A percentile compares a stretch with the other conserved stretches of the same genome.
Conservation (phyloP, 1,284 basidiomycete species). For the Rhodotorula sp. region DNA sequence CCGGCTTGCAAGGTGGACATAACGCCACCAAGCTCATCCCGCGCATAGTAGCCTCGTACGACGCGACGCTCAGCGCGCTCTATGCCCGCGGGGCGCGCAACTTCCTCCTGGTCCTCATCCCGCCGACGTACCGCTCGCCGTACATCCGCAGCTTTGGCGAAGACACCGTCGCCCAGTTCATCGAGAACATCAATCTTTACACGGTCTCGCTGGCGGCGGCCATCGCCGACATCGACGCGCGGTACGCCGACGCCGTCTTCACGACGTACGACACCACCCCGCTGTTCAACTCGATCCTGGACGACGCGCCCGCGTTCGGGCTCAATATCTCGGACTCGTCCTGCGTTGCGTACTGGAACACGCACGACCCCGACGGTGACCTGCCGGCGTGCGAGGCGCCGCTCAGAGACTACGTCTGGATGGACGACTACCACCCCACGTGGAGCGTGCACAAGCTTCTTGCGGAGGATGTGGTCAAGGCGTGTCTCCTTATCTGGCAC, state of each 20-base stretch:
- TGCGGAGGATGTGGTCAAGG: neutral
- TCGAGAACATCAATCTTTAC: neutral
- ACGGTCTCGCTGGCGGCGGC: conserved; percentile 3
- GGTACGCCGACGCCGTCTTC: neutral
- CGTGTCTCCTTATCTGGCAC: neutral
- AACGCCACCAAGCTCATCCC: neutral
- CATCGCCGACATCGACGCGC: neutral
- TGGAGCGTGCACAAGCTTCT: neutral
- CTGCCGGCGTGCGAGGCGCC: conserved; percentile 14
- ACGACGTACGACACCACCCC: conserved; percentile 15
- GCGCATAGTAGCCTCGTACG: neutral
- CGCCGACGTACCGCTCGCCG: conserved; percentile 19
- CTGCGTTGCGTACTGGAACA: neutral
- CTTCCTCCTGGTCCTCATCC: conserved; percentile 27
- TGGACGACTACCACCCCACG: conserved; percentile 10
- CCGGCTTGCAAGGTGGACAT: neutral
- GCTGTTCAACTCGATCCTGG: conserved; percentile 22
- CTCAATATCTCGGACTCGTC: neutral
- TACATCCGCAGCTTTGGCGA: neutral
- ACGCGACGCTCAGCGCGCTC: neutral
- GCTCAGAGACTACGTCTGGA: conserved; percentile 21
- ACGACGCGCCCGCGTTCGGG: conserved; percentile 11
- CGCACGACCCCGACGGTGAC: neutral
- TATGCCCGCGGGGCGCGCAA: conserved; percentile 11
- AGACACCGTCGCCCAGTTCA: neutral